Percentiles rank a stretch among this genome's conserved stretches.
These are phyloP conservation scores for Syncephalastrum contaminatum DNA, from an alignment of 371 early-diverging fungal genomes.

Conservation along the genomic window DNA sequence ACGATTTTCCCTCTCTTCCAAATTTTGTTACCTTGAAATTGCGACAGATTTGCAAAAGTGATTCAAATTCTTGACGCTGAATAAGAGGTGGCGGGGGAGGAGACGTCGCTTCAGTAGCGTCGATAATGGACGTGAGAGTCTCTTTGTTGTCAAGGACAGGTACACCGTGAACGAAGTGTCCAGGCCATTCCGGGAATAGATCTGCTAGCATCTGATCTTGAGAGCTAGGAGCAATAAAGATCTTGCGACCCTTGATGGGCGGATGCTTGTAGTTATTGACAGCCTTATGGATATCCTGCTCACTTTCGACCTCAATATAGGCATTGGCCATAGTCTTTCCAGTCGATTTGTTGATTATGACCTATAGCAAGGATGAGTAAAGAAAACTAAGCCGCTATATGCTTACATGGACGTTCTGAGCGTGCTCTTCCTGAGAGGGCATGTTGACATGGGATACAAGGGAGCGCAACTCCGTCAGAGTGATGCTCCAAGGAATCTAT, in stretches of 20 bases:
- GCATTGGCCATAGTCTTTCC: constrained; percentile 53
- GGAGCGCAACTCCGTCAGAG: constrained; percentile 19
- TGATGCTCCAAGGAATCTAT: constrained; percentile 40
- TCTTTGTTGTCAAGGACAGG: constrained; percentile 2
- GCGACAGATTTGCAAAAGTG: constrained; percentile 54
- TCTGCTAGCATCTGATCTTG: constrained; percentile 56
- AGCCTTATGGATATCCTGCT: constrained; percentile 28
- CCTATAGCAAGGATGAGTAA: constrained; percentile 6
- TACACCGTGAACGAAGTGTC: constrained; percentile 28
- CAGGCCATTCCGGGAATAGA: constrained; percentile 57
- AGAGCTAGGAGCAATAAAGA: constrained; percentile 41
- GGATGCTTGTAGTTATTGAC: constrained; percentile 29
- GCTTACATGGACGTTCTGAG: constrained; percentile 36
- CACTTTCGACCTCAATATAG: constrained; percentile 44
- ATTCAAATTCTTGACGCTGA: constrained; percentile 58
- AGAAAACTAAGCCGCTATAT: background rate
- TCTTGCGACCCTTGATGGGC: constrained; percentile 51
- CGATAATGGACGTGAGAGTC: background rate
- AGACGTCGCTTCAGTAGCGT: no score
- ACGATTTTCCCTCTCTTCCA: background rate
- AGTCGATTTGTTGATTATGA: constrained; percentile 39
- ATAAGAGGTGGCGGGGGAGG: constrained; percentile 33
- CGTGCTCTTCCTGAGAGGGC: constrained; percentile 17
- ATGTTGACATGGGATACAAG: constrained; percentile 19
- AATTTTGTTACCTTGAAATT: constrained; percentile 53